phyloP scores from a whole-genome alignment of 2,329 filamentous ascomycete species.

The Fusarium sp. region DNA sequence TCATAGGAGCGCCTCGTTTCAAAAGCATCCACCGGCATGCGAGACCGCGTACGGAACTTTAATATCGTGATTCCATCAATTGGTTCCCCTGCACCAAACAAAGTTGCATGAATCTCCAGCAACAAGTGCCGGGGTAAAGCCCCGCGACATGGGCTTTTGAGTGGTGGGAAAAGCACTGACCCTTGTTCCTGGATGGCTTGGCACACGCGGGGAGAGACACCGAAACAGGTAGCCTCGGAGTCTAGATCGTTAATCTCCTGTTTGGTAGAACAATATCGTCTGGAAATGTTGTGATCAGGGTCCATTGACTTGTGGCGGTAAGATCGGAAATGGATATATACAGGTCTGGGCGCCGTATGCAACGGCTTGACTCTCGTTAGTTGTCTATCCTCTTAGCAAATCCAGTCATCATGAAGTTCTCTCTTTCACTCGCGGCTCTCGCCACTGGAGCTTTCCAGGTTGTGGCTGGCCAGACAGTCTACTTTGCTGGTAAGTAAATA shows the following conservation, averaged over 20 bases:
- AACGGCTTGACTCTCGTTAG: background rate
- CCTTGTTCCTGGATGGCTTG: slow-evolving; percentile 14
- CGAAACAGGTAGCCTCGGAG: slow-evolving; percentile 35
- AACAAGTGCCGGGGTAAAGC: slow-evolving; percentile 16
- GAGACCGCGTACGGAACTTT: background rate
- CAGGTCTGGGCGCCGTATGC: background rate
- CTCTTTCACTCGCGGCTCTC: slow-evolving; percentile 33
- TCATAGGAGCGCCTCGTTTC: slow-evolving; percentile 6
- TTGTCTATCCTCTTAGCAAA: background rate
- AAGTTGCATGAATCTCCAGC: background rate
- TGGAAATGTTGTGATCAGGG: background rate
- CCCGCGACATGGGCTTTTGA: background rate
- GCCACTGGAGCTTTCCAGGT: slow-evolving; percentile 34
- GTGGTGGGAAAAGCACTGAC: slow-evolving; percentile 34
- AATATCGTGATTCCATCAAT: slow-evolving; percentile 33
- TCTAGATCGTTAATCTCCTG: slow-evolving; percentile 8
- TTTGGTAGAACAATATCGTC: slow-evolving; percentile 26
- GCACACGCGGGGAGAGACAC: slow-evolving; percentile 6
- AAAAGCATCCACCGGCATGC: background rate
- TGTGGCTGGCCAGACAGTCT: slow-evolving; percentile 46
- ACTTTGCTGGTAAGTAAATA: slow-evolving; percentile 59
- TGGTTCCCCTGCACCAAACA: background rate
- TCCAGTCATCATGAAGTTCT: slow-evolving; percentile 42
- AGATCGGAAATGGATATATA: slow-evolving; percentile 21
- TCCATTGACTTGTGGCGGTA: background rate